Percentiles rank a stretch among this genome's conserved stretches.
phyloP scores from a whole-genome alignment of 345 rosid genomes.

The Eucalyptus sideroxylon region DNA sequence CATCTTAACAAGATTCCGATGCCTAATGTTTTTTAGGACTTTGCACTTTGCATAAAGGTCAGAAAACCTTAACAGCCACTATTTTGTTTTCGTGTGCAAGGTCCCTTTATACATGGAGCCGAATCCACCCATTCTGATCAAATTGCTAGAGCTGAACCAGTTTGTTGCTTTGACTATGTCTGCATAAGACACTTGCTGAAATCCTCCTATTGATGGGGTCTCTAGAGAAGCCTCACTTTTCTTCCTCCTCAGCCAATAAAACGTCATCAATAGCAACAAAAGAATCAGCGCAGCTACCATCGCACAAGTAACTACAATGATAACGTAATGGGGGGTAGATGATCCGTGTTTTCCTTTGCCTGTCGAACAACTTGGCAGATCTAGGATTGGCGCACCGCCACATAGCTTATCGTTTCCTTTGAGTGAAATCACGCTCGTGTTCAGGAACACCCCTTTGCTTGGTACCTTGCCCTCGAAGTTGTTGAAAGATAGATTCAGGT shows the following conservation, averaged over 20 bases:
- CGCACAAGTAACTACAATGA: neutral
- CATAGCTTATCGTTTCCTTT: neutral
- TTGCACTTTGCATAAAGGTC: too few species aligned
- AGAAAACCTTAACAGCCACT: too few species aligned
- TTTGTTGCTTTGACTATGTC: neutral
- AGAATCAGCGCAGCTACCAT: neutral
- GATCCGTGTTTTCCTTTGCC: neutral
- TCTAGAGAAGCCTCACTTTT: neutral
- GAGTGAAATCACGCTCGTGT: neutral
- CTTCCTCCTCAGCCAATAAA: neutral
- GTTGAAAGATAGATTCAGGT: neutral
- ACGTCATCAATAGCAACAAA: neutral
- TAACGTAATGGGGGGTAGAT: neutral
- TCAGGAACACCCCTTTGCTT: neutral
- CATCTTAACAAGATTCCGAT: too few species aligned
- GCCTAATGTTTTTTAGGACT: too few species aligned
- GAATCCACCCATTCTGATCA: neutral
- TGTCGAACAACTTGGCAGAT: neutral
- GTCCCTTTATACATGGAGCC: neutral
- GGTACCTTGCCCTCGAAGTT: slow-evolving; percentile 3
- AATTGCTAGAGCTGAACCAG: neutral
- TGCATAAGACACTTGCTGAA: neutral
- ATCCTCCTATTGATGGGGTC: neutral
- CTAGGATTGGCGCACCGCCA: neutral
- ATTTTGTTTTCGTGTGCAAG: too few species aligned